Evolutionary conservation across 768 basidiomycete species (phyloP), one percentile per base, ranked within the genome.

Genomic region (Vishniacozyma victoriae): DNA sequence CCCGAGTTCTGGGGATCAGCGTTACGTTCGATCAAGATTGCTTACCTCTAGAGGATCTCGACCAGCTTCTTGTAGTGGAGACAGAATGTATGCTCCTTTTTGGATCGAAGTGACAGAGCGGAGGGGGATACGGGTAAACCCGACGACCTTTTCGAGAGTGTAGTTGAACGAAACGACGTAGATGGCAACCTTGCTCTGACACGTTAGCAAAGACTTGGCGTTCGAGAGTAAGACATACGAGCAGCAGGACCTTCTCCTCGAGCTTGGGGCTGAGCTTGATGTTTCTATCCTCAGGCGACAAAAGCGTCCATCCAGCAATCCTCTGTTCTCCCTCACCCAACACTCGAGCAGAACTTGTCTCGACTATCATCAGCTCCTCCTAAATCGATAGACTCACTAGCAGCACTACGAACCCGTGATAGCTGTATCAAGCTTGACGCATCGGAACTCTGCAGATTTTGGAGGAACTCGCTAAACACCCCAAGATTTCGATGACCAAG

Each of bases 31-130:
- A 23, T 11, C 5, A 23, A n/a, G 1, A 1, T 22, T 27, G 38
- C 62, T 55, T 44, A 67, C 67, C 45, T 96, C 88, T 16, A 76
- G 67, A 0, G 85, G 81, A 69, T 95, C 88, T 14, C 91, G 82
- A 57, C 87, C 89, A 0, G 87, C 82, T 69, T 93, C 89, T 72
- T 96, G 89, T 2, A 97, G 76, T 2, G 92, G 84, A 1, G 92
- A 95, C 35, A 96, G 74, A 51, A 97, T 96, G 67, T 97, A 99
- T 37, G 87, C 82, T n/a, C 92, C 92, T 79, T 86, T 87, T 43
- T 79, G 80, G 16, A 99, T 82, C 18, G 76, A 74, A 23, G 79
- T 74, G 59, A 97, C 82, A 63, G 87, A 85, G 39, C 80, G 80
- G 33, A 95, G 78, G 2, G 91, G 92, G 41, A 97, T 81, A 35